A percentile compares a stretch with the other conserved stretches of the same genome.
These are phyloP conservation scores for Choanephora cucurbitarum DNA, from an alignment of 371 early-diverging fungal species.

Conservation along the genomic window DNA sequence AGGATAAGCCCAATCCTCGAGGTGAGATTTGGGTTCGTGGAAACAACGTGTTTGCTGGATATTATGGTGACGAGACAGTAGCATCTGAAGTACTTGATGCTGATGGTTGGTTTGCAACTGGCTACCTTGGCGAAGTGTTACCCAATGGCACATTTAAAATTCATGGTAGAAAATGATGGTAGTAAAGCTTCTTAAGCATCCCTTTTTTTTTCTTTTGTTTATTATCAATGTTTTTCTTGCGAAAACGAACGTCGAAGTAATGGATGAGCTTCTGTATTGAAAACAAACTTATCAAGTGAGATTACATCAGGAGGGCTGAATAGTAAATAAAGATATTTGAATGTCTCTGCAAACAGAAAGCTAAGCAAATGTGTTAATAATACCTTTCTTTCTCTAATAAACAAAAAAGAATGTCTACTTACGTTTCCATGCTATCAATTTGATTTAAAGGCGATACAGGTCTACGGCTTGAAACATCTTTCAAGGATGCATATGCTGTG, in stretches of 20 bases:
- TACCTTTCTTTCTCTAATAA: too few relatives aligned
- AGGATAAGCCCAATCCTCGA: conserved; percentile 75
- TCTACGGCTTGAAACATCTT: conserved; percentile 42
- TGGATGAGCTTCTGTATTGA: conserved; percentile 26
- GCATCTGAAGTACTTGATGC: conserved; percentile 57
- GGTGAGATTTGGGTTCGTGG: conserved; percentile 72
- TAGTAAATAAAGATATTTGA: conserved; percentile 20
- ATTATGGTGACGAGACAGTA: conserved; percentile 58
- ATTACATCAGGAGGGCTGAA: conserved; percentile 23
- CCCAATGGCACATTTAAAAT: conserved; percentile 67
- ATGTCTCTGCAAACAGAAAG: conserved; percentile 69
- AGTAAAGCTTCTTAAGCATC: background rate
- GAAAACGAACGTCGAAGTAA: conserved; percentile 9
- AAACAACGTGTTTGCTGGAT: conserved; percentile 50
- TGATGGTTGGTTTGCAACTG: conserved; percentile 89
- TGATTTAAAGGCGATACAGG: conserved; percentile 34
- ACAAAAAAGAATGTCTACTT: too few relatives aligned
- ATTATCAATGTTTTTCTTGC: background rate
- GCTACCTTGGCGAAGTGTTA: conserved; percentile 75
- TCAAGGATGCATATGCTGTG: conserved; percentile 62
- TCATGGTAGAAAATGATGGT: conserved; percentile 43
- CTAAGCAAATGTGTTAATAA: conserved; percentile 29
- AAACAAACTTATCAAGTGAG: conserved; percentile 20
- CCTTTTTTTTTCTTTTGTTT: background rate
- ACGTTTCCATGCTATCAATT: conserved; percentile 49